Conservation (phyloP, 176 grass and related monocot genomes). For the Urochloa ruziziensis region DNA sequence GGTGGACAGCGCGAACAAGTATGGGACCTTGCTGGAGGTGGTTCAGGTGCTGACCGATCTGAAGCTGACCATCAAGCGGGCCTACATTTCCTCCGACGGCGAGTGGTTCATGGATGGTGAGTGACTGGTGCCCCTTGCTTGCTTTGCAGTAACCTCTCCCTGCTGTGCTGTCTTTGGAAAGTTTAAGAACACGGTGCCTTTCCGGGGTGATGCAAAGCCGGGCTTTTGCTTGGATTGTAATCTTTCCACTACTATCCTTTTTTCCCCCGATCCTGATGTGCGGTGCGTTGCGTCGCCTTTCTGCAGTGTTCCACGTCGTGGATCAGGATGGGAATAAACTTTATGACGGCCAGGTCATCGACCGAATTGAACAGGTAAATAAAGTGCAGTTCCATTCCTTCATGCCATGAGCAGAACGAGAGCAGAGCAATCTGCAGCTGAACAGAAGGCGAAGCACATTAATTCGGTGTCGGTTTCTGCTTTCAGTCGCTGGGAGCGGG, state of each 20-base stretch:
- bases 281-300: background rate
- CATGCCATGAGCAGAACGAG: conserved; percentile 13
- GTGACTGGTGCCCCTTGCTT: background rate
- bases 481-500: conserved; percentile 72
- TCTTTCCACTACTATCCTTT: conserved; percentile 37
- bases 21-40: conserved; percentile 88
- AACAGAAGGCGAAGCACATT: too few relatives aligned
- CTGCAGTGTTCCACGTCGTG: conserved; percentile 96
- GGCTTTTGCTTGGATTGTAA: conserved; percentile 26
- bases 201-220: conserved; percentile 16
- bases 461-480: background rate
- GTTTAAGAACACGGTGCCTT: conserved; percentile 32
- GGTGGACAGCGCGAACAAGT: conserved; percentile 98
- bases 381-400: too few relatives aligned
- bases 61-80: conserved; percentile 84
- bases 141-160: conserved; percentile 8
- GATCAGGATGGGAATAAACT: conserved; percentile 89
- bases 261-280: background rate
- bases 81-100: conserved; percentile 96
- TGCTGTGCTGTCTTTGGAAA: conserved; percentile 39
- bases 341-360: conserved; percentile 66
- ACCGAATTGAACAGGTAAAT: conserved; percentile 77
- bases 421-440: background rate
- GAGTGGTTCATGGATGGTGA: conserved; percentile 99
- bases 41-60: conserved; percentile 95